phyloP scores from a whole-genome alignment of 2,329 filamentous ascomycete species.

The Sclerotinia sclerotiorum region DNA sequence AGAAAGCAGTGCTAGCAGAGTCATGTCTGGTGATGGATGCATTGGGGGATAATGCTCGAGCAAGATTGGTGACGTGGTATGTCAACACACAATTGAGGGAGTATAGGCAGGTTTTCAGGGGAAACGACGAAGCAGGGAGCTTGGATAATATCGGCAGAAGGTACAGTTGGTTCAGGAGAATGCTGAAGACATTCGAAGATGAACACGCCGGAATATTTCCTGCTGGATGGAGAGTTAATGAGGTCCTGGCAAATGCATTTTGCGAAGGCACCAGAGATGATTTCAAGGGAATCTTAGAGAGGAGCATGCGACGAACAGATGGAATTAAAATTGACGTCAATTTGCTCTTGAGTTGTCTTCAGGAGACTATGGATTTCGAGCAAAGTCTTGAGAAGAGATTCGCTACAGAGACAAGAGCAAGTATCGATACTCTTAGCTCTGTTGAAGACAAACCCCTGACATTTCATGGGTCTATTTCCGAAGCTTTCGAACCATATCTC shows the following conservation, averaged over 20 bases:
- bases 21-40: conserved; percentile 94
- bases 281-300: conserved; percentile 88
- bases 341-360: conserved; percentile 80
- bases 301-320: conserved; percentile 75
- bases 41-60: conserved; percentile 80
- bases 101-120: conserved; percentile 92
- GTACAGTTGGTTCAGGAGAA: conserved; percentile 95
- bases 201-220: conserved; percentile 91
- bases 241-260: conserved; percentile 85
- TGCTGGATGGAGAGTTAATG: conserved; percentile 81
- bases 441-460: conserved; percentile 71
- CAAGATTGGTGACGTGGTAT: conserved; percentile 89
- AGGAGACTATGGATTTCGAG: conserved; percentile 96
- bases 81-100: conserved; percentile 95
- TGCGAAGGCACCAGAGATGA: conserved; percentile 95
- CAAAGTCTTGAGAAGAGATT: conserved; percentile 86
- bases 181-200: conserved; percentile 92
- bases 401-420: conserved; percentile 68
- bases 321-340: conserved; percentile 86
- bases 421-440: conserved; percentile 86
- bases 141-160: conserved; percentile 93
- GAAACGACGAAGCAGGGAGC: conserved; percentile 93
- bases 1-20: conserved; percentile 72
- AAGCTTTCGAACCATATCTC: conserved; percentile 95
- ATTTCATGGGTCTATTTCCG: conserved; percentile 89